phyloP scores from a whole-genome alignment of 495 filamentous ascomycete genomes.

The Hypoxylon rickii region DNA sequence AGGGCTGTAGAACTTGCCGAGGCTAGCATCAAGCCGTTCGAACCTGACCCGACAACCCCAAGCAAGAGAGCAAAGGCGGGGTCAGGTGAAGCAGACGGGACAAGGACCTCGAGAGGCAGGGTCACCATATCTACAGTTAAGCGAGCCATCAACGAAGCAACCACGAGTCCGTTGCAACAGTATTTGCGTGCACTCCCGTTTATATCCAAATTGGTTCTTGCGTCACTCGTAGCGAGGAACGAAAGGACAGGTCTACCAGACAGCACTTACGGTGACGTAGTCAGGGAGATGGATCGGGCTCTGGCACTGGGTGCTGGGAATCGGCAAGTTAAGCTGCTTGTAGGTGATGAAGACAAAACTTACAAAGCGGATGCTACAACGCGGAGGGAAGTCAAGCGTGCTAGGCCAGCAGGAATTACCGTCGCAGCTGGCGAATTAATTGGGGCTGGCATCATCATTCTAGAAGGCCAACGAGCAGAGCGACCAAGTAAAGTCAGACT shows the following conservation, averaged over 20 bases:
- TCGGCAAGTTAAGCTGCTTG: slow-evolving; percentile 41
- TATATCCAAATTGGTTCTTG: slow-evolving; percentile 80
- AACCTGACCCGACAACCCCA: slow-evolving; percentile 44
- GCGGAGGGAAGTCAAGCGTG: slow-evolving; percentile 9
- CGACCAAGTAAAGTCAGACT: slow-evolving; percentile 84
- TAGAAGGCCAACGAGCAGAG: slow-evolving; percentile 80
- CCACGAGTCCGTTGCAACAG: slow-evolving; percentile 86
- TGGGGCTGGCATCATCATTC: slow-evolving; percentile 82
- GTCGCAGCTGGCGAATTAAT: slow-evolving; percentile 78
- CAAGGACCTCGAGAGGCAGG: slow-evolving; percentile 45
- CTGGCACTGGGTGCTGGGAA: slow-evolving; percentile 64
- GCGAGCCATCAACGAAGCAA: slow-evolving; percentile 92
- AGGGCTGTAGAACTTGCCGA: slow-evolving; percentile 96
- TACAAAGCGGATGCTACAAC: not conserved
- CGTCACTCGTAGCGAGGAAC: slow-evolving; percentile 77
- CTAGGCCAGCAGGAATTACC: slow-evolving; percentile 67
- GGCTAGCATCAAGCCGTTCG: slow-evolving; percentile 57
- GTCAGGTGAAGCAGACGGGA: slow-evolving; percentile 20
- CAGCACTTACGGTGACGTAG: slow-evolving; percentile 84
- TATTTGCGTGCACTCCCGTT: slow-evolving; percentile 82
- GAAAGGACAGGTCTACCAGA: slow-evolving; percentile 84
- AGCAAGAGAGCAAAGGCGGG: slow-evolving; percentile 40
- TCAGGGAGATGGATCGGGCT: slow-evolving; percentile 84
- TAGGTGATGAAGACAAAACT: slow-evolving; percentile 2
- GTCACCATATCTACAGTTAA: slow-evolving; percentile 94